Evolutionary conservation across 1,284 basidiomycete genomes (phyloP).

Genomic region (Rhodotorula sp.): DNA sequence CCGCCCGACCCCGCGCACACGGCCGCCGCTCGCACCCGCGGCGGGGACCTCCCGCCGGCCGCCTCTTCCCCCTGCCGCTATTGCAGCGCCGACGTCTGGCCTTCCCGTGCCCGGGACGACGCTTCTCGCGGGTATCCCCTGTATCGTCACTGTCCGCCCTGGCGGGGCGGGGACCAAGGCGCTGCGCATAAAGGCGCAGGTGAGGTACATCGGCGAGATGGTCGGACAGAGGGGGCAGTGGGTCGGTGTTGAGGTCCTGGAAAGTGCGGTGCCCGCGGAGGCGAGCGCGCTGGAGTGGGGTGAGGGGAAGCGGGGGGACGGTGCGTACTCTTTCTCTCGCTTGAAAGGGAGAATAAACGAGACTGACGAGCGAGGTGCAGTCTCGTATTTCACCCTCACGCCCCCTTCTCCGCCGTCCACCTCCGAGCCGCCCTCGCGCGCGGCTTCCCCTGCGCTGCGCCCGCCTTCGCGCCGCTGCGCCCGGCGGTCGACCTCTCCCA

Average conservation of each 20-base stretch:
- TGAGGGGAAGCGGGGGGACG: slow-evolving; percentile 62
- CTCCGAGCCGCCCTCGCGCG: background rate
- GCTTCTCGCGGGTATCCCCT: slow-evolving; percentile 84
- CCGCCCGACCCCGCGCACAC: background rate
- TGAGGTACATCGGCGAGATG: slow-evolving; percentile 83
- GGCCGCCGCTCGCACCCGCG: background rate
- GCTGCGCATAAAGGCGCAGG: slow-evolving; percentile 79
- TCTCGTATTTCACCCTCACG: slow-evolving; percentile 22
- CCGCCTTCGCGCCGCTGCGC: slow-evolving; percentile 1
- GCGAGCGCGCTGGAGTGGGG: slow-evolving; percentile 70
- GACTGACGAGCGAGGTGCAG: slow-evolving; percentile 56
- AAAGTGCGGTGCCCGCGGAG: slow-evolving; percentile 58
- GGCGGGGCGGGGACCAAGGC: slow-evolving; percentile 57
- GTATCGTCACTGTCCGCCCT: slow-evolving; percentile 68
- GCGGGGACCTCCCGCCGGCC: background rate
- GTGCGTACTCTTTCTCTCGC: background rate
- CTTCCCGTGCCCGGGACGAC: slow-evolving; percentile 61
- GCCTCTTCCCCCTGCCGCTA: background rate
- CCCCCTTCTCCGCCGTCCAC: background rate
- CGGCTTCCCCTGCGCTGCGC: background rate
- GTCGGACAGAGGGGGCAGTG: slow-evolving; percentile 76
- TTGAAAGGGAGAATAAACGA: rapidly evolving
- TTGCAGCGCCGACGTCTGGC: slow-evolving; percentile 43
- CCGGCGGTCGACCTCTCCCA: slow-evolving; percentile 12
- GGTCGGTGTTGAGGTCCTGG: slow-evolving; percentile 87